Evolutionary conservation across 192 early-diverging fungal genomes (phyloP), one percentile per base, ranked within the genome.

Genomic region (Gryganskiella cystojenkinii): DNA sequence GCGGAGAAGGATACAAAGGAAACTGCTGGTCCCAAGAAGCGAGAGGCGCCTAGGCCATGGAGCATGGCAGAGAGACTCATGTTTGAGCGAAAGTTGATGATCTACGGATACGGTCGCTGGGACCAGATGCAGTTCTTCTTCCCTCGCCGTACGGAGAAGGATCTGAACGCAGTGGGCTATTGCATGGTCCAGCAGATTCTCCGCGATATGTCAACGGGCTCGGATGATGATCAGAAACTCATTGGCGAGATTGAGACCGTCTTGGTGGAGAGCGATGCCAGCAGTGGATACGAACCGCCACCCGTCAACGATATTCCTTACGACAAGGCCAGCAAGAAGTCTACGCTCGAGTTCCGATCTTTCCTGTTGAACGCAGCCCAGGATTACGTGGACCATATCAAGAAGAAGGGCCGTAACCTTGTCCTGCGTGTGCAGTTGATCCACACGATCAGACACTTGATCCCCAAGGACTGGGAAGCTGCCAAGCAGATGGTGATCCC

Each of bases 301-400:
- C 15, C 61, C 1, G 42, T 37, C n/a, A 68, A 85, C 13, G 80
- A 89, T 28, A 60, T 88, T 31, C 92, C 92, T 7, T 92, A 89
- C 54, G 66, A 75, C 14, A 85, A 84, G 56, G 91, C 92, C 11
- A 90, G 86, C 44, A 86, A 90, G 53, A 81, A 85, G 58, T 86
- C 92, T 52, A 87, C 86, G 11, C 81, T 87, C 10, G 91, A 92
- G 69, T 93, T 81, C 80, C 71, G 84, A 45, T 90, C 89, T n/a
- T 91, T 92, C 67, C 66, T 95, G 27, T 34, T 89, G 2, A 89
- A 95, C 35, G 90, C 93, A 3, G 84, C 88, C 15, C 83, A 80
- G 15, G 94, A 95, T 17, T 93, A 95, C 57, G 74, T 83, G 28
- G 92, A 95, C 19, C 90, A 92, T 75, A 67, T 95, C 40, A 83